Conservation (phyloP, 2,329 filamentous ascomycete species). For the Ceratocystiopsis sp. region DNA sequence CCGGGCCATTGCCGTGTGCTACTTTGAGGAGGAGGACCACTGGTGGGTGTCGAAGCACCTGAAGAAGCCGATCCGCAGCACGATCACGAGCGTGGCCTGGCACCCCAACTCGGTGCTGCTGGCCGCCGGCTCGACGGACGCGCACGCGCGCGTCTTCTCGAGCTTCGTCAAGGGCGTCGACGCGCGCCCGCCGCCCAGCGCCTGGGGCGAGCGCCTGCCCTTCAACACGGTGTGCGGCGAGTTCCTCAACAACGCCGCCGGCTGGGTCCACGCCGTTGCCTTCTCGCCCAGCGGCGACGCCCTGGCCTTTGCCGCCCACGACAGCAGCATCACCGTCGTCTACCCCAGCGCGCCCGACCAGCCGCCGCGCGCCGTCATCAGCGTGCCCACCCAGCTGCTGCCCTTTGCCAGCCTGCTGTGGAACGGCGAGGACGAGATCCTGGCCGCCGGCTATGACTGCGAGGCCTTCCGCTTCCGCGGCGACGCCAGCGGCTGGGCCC, state of each 20-base stretch:
- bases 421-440: slow-evolving; percentile 82
- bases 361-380: slow-evolving; percentile 77
- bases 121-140: slow-evolving; percentile 91
- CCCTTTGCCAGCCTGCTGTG: slow-evolving; percentile 89
- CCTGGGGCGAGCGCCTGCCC: slow-evolving; percentile 87
- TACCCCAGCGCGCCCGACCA: slow-evolving; percentile 87
- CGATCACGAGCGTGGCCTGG: slow-evolving; percentile 88
- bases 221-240: slow-evolving; percentile 99
- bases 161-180: slow-evolving; percentile 95
- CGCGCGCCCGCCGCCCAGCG: slow-evolving; percentile 63
- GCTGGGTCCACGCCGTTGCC: slow-evolving; percentile 85
- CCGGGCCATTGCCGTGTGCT: slow-evolving; percentile 88
- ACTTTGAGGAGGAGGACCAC: slow-evolving; percentile 98
- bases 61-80: slow-evolving; percentile 97
- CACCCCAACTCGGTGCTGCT: slow-evolving; percentile 94
- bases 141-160: slow-evolving; percentile 86
- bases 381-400: slow-evolving; percentile 72
- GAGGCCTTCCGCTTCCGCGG: slow-evolving; percentile 85
- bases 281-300: slow-evolving; percentile 88
- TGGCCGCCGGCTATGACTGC: slow-evolving; percentile 80
- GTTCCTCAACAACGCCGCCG: slow-evolving; percentile 86
- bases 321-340: slow-evolving; percentile 91
- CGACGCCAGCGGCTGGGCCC: slow-evolving; percentile 62
- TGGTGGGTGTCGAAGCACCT: slow-evolving; percentile 99
- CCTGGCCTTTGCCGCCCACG: slow-evolving; percentile 87